Base-by-base conservation (phyloP, 2,329 filamentous ascomycete species). In the Cordyceps farinosa region DNA sequence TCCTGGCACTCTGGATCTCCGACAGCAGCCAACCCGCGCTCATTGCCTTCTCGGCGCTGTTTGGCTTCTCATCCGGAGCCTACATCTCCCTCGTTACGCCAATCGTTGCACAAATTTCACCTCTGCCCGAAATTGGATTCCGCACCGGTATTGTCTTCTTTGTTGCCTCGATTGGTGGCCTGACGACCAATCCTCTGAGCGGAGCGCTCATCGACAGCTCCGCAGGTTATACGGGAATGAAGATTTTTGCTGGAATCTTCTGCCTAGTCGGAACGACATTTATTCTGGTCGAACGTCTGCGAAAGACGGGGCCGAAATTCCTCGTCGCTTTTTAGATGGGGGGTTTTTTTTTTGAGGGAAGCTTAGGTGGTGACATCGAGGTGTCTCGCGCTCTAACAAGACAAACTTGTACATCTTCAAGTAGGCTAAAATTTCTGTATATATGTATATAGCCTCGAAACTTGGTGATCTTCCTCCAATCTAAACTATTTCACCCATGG, bases 101-200 rank as follows among this genome's bases (percentile, higher is more conserved):
- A 0, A 68, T 76, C 11, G 66, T 75, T 2, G 74, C 73, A 0
- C 82, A 87, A 57, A 84, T 88, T 55, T 83, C 81, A 0, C 80
- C 84, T 45, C 75, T 85, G 36, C 73, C 78, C 1, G 78, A 85
- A 65, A 80, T 87, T 2, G 86, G 85, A 0, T 71, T 72, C 62
- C 69, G 73, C 0, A 73, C 67, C 3, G 77, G 77, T 1, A 69
- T 77, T 0, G 66, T 74, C 5, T 87, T 87, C 69, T 79, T 81
- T 3, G 71, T 84, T n/a, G 76, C 82, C 17, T 80, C 82, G 2
- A 73, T 89, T 42, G 81, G 81, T 0, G 84, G 84, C 2, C 73
- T 89, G 17, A 80, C 82, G 2, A 82, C 84, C 0, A 83, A 78
- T 62, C 85, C 86, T 0, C 85, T 87, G 66, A 82, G 77, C 0